Base-by-base conservation (phyloP, 2,329 filamentous ascomycete species). In the Nemania sp. region DNA sequence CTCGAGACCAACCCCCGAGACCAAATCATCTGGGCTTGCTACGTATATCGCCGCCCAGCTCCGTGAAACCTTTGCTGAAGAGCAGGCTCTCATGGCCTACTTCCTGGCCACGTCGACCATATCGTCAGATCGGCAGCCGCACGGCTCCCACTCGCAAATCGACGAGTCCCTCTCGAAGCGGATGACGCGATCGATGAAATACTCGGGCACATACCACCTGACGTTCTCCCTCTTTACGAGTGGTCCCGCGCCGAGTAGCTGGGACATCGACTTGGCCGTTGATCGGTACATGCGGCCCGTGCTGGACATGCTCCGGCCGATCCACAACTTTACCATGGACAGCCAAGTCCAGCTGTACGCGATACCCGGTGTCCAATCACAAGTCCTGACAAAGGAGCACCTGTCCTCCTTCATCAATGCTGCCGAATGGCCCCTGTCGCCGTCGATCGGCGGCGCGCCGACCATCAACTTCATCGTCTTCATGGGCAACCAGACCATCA, bases 401-500 rank as follows among this genome's bases (percentile, higher is more conserved):
- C 82, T 99, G 1, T 92, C 91, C 39, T 93, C 91, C 1, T 99
- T 99, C 72, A 92, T 99, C 76, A 99, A 99, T 71, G 93, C 94
- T 2, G 95, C 95, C 2, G 95, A 99, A 77, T 99, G 95, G 95
- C 95, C 95, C 0, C 78, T 99, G 2, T 96, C 90, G 64, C 94
- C 94, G 0, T 97, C 92, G 58, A 98, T 99, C 67, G 95, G 93
- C 43, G 87, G 87, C 17, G 94, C 94, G 0, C 95, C 95, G 1
- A 99, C 95, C 0, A 88, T 99, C 71, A 98, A 99, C 76, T 98
- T 99, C 73, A 88, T 98, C 58, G 83, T 98, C 29, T 99, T 95
- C 71, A 87, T 96, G 7, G 92, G 93, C 5, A 87, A 91, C 59
- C 85, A 90, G 60, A 92, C 88, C 10, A 92, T 92, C 63, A 79